Percentiles rank a stretch among this genome's conserved stretches.
Evolutionary conservation across 225 moss, liverwort and hornwort species (phyloP).

Genomic region (Physcomitrellopsis africana): DNA sequence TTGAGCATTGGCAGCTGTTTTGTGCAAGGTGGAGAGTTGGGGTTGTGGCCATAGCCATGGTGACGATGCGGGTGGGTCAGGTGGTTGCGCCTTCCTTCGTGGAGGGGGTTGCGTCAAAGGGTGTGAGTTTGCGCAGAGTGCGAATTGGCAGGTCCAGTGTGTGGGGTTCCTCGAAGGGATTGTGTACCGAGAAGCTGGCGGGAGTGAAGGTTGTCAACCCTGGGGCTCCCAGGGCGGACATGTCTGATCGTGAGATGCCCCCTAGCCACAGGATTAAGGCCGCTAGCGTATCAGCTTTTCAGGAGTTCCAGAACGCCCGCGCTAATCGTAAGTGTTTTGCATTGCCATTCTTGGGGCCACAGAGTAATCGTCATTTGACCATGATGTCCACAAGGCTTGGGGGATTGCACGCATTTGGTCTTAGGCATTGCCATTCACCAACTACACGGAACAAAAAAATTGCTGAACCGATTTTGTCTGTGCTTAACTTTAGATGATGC

Average conservation of each 20-base stretch:
- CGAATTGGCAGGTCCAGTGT: slow-evolving; percentile 32
- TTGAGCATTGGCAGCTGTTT: neutral
- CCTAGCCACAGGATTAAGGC: slow-evolving; percentile 75
- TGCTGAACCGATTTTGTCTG: no score
- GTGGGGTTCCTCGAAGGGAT: slow-evolving; percentile 37
- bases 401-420: neutral
- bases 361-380: neutral
- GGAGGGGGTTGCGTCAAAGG: slow-evolving; percentile 27
- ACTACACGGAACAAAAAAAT: neutral
- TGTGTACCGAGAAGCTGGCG: slow-evolving; percentile 8
- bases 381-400: neutral
- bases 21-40: neutral
- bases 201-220: neutral
- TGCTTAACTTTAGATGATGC: no score
- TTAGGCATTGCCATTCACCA: neutral
- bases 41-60: slow-evolving; percentile 28
- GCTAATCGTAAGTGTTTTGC: slow-evolving; percentile 67
- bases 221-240: slow-evolving; percentile 32
- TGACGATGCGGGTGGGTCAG: slow-evolving; percentile 32
- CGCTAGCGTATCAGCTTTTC: slow-evolving; percentile 74
- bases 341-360: neutral
- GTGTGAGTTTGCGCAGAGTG: neutral
- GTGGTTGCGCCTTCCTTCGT: slow-evolving; percentile 37
- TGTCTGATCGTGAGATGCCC: slow-evolving; percentile 56
- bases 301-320: slow-evolving; percentile 74